Conservation (phyloP, 345 rosid species). For the Bruguiera gymnorhiza region DNA sequence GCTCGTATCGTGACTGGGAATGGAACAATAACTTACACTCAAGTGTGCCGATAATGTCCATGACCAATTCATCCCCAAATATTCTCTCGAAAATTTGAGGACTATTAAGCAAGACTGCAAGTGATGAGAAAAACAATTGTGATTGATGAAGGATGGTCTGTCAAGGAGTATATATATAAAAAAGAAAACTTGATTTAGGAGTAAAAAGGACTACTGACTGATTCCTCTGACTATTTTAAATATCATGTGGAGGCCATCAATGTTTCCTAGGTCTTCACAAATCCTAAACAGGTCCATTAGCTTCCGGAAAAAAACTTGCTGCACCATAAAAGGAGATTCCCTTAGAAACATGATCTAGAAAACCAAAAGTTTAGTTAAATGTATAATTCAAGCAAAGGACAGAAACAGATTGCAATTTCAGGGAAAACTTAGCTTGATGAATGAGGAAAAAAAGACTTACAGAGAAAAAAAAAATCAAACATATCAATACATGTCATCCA, state of each 20-base stretch:
- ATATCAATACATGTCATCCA: neutral
- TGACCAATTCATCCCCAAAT: slow-evolving; percentile 77
- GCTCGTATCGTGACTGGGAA: neutral
- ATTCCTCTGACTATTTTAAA: slow-evolving; percentile 79
- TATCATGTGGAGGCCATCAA: slow-evolving; percentile 73
- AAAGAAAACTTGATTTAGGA: slow-evolving; percentile 7
- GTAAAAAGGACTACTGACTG: slow-evolving; percentile 47
- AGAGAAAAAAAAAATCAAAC: neutral
- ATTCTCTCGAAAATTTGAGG: slow-evolving; percentile 74
- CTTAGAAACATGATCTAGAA: neutral
- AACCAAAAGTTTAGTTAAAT: neutral
- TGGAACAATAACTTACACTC: slow-evolving; percentile 60
- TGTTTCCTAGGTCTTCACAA: slow-evolving; percentile 63
- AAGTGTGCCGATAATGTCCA: slow-evolving; percentile 85
- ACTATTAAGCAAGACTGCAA: slow-evolving; percentile 78
- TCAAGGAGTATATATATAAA: slow-evolving; percentile 10
- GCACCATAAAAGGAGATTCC: slow-evolving; percentile 37
- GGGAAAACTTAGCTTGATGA: too few relatives aligned
- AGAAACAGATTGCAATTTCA: too few relatives aligned
- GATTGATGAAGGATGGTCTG: slow-evolving; percentile 14
- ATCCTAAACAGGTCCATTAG: slow-evolving; percentile 67
- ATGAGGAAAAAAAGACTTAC: too few relatives aligned
- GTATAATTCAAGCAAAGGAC: neutral
- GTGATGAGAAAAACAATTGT: slow-evolving; percentile 18
- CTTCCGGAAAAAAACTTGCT: slow-evolving; percentile 75